phyloP scores from a whole-genome alignment of 1,284 basidiomycete genomes.

The Taiwanofungus camphoratus region DNA sequence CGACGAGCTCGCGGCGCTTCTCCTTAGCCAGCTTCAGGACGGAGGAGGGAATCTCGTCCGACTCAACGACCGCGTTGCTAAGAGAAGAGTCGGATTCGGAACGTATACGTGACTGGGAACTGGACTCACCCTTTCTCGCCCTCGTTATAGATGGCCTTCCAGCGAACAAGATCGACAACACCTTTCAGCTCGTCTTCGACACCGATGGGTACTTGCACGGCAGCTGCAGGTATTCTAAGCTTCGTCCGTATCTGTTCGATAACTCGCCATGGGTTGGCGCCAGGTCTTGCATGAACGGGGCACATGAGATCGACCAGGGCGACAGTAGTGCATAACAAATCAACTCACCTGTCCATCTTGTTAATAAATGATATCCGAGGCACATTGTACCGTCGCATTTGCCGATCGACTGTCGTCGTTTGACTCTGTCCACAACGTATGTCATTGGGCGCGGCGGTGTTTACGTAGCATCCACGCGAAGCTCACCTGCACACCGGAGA shows the following conservation, averaged over 20 bases:
- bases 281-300: conserved; percentile 54
- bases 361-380: conserved; percentile 97
- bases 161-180: conserved; percentile 90
- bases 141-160: conserved; percentile 94
- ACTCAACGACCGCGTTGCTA: conserved; percentile 77
- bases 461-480: neutral
- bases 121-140: conserved; percentile 84
- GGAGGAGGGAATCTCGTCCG: conserved; percentile 83
- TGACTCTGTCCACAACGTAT: conserved; percentile 58
- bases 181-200: conserved; percentile 85
- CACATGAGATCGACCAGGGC: neutral
- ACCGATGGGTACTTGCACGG: conserved; percentile 97
- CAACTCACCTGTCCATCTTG: conserved; percentile 90
- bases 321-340: neutral
- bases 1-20: conserved; percentile 90
- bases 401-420: conserved; percentile 98
- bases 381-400: conserved; percentile 96
- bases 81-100: conserved; percentile 4
- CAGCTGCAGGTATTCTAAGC: conserved; percentile 88
- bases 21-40: conserved; percentile 69
- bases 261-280: conserved; percentile 96
- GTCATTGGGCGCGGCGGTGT: neutral
- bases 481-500: conserved; percentile 86
- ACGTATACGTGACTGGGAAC: neutral
- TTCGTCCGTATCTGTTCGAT: conserved; percentile 91